These are phyloP conservation scores for Sarocladium strictum DNA, from an alignment of 2,329 filamentous ascomycete species.

Conservation along the genomic window DNA sequence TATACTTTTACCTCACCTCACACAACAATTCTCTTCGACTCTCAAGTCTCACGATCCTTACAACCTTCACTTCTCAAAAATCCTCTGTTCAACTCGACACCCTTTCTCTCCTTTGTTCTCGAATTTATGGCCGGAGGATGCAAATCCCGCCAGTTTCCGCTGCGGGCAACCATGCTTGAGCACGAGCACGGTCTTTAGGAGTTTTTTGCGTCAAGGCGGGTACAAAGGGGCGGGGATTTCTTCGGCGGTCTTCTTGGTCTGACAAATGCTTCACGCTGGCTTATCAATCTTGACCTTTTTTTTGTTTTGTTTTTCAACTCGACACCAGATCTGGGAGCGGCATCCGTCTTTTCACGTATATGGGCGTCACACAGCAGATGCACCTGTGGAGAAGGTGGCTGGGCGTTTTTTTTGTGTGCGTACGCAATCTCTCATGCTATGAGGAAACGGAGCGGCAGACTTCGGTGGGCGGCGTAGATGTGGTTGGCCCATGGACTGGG, in stretches of 20 bases:
- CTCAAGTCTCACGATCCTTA: not conserved
- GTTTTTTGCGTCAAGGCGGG: constrained; percentile 2
- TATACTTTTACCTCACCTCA: not conserved
- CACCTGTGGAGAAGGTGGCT: not conserved
- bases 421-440: not conserved
- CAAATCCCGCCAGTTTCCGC: not conserved
- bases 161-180: not conserved
- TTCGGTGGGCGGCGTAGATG: constrained; percentile 1
- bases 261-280: not conserved
- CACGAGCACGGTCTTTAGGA: not conserved
- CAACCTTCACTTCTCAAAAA: not conserved
- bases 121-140: not conserved
- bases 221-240: not conserved
- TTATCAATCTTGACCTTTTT: not conserved
- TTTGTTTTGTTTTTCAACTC: not conserved
- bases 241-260: not conserved
- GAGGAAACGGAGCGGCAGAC: not conserved
- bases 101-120: not conserved
- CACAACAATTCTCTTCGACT: not conserved
- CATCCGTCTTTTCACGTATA: not conserved
- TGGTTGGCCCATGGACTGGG: not conserved
- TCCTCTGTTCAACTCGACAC: not conserved
- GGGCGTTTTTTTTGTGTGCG: not conserved
- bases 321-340: constrained; percentile 8
- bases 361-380: not conserved